Base-by-base conservation (phyloP, 257 asterid species). In the Osmanthus fragrans region DNA sequence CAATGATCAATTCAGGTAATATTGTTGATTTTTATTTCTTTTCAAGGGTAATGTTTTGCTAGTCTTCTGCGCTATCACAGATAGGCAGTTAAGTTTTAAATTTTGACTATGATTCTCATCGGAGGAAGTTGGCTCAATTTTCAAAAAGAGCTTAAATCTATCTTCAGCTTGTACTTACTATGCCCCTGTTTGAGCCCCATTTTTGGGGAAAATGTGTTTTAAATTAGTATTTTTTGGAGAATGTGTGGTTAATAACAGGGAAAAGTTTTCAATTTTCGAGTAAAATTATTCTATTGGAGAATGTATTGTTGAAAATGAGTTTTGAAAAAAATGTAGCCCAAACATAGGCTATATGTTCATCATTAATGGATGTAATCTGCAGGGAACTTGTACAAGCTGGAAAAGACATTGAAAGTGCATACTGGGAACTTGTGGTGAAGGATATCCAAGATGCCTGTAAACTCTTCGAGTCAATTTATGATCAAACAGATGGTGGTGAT, bases 391-490 rank as follows among this genome's bases (percentile, higher is more conserved):
- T 96, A 25, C 91, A 90, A 80, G 85, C 90, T 80, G 98, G 99
- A 82, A 91, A 89, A 80, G 97, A 96, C 90, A 96, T 92, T 58
- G 91, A 94, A 80, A 89, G 88, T 79, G 91, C 96, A 36, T 96
- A 93, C 80, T 96, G 99, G 99, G 99, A 96, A 87, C 97, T 96
- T 56, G 99, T 96, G 81, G 92, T 96, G 84, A 93, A 91, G 87
- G 99, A 96, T 83, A 96, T 96, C 69, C 99, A 96, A 91, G 99
- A 96, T 82, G 98, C 99, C n/a, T 90, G 98, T 92, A 92, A 86
- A 83, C 97, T 96, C 77, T 96, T 96, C 80, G 98, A 96, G 89
- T 72, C 90, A 60, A 92, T 96, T 77, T 96, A 94, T 77, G 91
- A 96, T 77, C 83, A 92, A 80, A 90, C 99, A 21, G 92, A 94